Base-by-base conservation (phyloP, 1,284 basidiomycete species). In the Coriolopsis trogii region DNA sequence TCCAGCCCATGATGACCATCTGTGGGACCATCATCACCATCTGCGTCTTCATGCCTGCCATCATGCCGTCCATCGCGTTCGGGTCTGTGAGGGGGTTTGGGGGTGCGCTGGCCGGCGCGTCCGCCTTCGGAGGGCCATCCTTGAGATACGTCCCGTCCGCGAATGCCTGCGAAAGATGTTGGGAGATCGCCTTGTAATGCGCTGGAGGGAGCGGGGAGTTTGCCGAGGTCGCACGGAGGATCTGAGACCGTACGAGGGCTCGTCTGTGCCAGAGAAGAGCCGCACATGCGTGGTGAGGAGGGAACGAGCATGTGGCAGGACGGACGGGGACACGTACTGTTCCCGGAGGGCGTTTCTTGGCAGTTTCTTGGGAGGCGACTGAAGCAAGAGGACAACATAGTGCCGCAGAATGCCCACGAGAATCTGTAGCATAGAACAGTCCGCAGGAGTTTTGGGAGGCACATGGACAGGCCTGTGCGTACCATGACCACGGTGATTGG, bases 1-100 rank as follows among this genome's bases (percentile, higher is more conserved):
- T 97, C 93, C 97, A 99, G 57, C 95, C 96, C 97, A 99, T 99
- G 64, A 99, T 95, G 58, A 98, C 80, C 87, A 98, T 98, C 72
- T 98, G 93, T 8, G 92, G 93, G 7, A 96, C 89, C 92, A 93
- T 93, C 87, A 96, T 95, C 47, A 98, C 95, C 79, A 95, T 95
- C 73, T 98, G 96, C 44, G 96, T 97, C 79, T 98, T 99, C 90
- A 99, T 93, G 44, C 93, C 93, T 25, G 95, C 84, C 95, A 99
- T 97, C 93, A 99, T 97, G 24, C 89, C 89, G 57, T 99, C 97
- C 95, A 99, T 98, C 42, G 88, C 85, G 31, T 82, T 83, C 6
- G 93, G 93, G 73, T 99, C 95, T 5, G 82, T 81, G 64, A 99
- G 81, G 0, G 89, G 87, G 62, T 89, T 91, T 13, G 84, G 79